phyloP scores from a whole-genome alignment of 192 early-diverging fungal genomes.

The Piromyces sp. region DNA sequence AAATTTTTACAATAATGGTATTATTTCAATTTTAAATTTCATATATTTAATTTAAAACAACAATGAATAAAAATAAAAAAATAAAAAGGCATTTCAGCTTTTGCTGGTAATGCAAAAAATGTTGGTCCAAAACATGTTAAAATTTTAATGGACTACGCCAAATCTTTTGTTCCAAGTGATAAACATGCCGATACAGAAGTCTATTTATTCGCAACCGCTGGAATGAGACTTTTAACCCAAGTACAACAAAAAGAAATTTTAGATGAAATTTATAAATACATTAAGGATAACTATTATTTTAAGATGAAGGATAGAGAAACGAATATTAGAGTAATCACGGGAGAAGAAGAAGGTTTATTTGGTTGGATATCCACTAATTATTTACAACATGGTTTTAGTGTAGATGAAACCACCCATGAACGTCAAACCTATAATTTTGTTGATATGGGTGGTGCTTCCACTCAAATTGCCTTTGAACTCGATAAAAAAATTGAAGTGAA shows the following conservation, averaged over 20 bases:
- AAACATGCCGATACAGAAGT: conserved; percentile 59
- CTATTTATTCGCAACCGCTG: conserved; percentile 83
- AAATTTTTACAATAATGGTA: too few relatives aligned
- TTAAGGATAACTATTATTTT: neutral
- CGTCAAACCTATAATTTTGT: conserved; percentile 24
- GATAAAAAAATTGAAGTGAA: neutral
- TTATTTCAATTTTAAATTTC: conserved; percentile 11
- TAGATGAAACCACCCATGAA: neutral
- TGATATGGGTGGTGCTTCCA: conserved; percentile 90
- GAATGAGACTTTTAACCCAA: conserved; percentile 57
- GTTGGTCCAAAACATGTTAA: conserved; percentile 43
- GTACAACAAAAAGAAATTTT: conserved; percentile 31
- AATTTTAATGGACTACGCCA: conserved; percentile 65
- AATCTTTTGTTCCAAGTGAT: conserved; percentile 40
- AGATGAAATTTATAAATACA: neutral
- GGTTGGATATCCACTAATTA: neutral
- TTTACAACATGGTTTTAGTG: conserved; percentile 21
- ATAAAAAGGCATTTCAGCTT: conserved; percentile 60
- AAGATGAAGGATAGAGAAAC: neutral
- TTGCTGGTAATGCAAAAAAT: conserved; percentile 28
- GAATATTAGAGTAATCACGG: neutral
- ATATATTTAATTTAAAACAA: conserved; percentile 6
- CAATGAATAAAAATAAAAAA: neutral
- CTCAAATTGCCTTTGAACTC: conserved; percentile 81
- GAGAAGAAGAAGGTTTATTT: neutral